These are phyloP conservation scores for Mycosphaerella sp. DNA, from an alignment of 2,329 filamentous ascomycete species.

Conservation along the genomic window DNA sequence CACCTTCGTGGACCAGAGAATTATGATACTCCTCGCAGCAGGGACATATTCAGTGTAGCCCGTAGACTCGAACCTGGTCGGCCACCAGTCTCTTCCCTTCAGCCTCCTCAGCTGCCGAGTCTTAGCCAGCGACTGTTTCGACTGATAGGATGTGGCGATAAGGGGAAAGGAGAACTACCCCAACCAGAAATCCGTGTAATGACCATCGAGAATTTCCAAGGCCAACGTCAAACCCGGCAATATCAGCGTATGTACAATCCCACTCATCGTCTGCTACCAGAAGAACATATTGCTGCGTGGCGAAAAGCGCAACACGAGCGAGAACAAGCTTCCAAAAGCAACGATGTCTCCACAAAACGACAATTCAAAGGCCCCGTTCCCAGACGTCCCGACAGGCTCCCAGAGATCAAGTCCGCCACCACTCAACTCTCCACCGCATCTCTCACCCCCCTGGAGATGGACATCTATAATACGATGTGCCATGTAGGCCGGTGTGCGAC, in stretches of 20 bases:
- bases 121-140: neutral
- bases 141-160: neutral
- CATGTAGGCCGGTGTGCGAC: constrained; percentile 5
- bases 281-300: constrained; percentile 1
- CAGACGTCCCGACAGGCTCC: neutral
- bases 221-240: neutral
- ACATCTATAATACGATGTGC: constrained; percentile 9
- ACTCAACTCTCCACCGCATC: neutral
- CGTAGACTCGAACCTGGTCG: neutral
- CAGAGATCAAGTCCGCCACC: neutral
- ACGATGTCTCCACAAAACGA: neutral
- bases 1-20: constrained; percentile 7
- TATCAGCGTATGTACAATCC: neutral
- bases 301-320: neutral
- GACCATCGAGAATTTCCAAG: neutral
- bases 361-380: constrained; percentile 5
- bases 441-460: constrained; percentile 2
- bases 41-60: constrained; percentile 5
- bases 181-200: neutral
- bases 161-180: neutral
- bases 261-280: constrained; percentile 3
- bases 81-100: neutral
- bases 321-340: neutral
- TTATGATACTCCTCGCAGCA: constrained; percentile 5
- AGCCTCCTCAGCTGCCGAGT: neutral